Evolutionary conservation across 257 asterid genomes (phyloP).

Genomic region (Plantago ovata): DNA sequence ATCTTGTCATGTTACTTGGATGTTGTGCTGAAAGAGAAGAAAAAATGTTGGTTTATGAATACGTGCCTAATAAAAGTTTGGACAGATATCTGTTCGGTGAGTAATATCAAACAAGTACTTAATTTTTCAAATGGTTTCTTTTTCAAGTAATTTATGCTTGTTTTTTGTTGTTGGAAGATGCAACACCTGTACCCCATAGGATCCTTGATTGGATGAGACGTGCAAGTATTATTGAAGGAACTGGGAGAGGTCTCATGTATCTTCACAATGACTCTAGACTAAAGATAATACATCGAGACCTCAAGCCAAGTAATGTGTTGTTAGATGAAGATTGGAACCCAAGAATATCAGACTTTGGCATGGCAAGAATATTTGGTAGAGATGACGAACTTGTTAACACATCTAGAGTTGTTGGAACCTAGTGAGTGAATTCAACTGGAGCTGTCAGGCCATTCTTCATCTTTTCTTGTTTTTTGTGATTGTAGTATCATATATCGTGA

Average conservation of each 20-base stretch:
- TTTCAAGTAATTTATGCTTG: not conserved
- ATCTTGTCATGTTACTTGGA: constrained; percentile 41
- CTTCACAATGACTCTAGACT: constrained; percentile 66
- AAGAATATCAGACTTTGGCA: constrained; percentile 65
- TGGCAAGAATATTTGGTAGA: constrained; percentile 61
- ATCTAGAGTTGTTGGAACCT: constrained; percentile 59
- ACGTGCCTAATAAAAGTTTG: no score
- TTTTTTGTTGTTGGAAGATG: constrained; percentile 21
- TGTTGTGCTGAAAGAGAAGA: constrained; percentile 37
- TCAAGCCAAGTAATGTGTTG: constrained; percentile 51
- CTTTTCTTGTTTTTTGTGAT: no score
- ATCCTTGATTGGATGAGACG: constrained; percentile 47
- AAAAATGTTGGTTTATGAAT: no score
- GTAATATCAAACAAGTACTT: constrained; percentile 8
- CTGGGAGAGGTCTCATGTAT: constrained; percentile 59
- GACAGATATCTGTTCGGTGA: constrained; percentile 29
- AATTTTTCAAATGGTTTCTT: not conserved
- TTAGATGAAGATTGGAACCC: constrained; percentile 59
- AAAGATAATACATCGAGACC: no score
- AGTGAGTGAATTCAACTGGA: constrained; percentile 43
- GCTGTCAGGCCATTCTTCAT: no score
- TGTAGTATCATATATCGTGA: no score
- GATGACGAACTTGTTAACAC: constrained; percentile 50
- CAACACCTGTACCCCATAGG: constrained; percentile 23
- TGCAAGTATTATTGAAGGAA: constrained; percentile 42